Evolutionary conservation across 2,329 filamentous ascomycete species (phyloP).

Genomic region (Diaporthe eres): DNA sequence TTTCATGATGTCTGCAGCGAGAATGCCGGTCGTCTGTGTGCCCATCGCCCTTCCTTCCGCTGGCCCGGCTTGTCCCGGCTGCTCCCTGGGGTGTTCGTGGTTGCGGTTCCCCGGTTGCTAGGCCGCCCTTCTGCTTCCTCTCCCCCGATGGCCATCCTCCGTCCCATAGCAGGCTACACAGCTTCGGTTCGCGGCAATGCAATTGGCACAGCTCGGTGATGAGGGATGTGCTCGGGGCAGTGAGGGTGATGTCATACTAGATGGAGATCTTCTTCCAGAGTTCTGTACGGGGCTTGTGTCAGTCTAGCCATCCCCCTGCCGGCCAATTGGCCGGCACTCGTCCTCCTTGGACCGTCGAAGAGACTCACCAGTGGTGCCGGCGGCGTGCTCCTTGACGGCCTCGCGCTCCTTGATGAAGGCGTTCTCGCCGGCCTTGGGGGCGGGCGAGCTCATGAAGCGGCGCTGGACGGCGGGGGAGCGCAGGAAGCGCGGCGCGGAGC

Average conservation of each 20-base stretch:
- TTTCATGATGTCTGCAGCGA: background rate
- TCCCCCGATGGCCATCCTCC: background rate
- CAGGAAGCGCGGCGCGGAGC: conserved; percentile 74
- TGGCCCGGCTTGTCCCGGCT: background rate
- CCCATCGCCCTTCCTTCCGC: background rate
- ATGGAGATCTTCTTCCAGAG: conserved; percentile 97
- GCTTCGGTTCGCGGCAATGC: background rate
- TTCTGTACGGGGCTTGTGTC: conserved; percentile 67
- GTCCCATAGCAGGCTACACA: background rate
- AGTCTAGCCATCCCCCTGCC: conserved; percentile 45
- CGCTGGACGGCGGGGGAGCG: conserved; percentile 74
- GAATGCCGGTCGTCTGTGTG: background rate
- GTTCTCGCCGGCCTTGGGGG: conserved; percentile 76
- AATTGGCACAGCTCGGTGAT: background rate
- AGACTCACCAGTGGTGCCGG: conserved; percentile 82
- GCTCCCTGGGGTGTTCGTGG: background rate
- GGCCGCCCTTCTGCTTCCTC: background rate
- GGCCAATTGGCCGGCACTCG: background rate
- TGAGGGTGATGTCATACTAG: conserved; percentile 77
- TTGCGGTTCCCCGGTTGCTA: background rate
- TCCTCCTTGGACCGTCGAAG: background rate
- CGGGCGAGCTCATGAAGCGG: conserved; percentile 74
- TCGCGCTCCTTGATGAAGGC: conserved; percentile 93
- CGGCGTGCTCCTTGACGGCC: conserved; percentile 92
- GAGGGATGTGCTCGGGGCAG: background rate